Percentiles rank a stretch among this genome's conserved stretches.
phyloP scores from a whole-genome alignment of 805 yeast species.

The Candida verbasci region DNA sequence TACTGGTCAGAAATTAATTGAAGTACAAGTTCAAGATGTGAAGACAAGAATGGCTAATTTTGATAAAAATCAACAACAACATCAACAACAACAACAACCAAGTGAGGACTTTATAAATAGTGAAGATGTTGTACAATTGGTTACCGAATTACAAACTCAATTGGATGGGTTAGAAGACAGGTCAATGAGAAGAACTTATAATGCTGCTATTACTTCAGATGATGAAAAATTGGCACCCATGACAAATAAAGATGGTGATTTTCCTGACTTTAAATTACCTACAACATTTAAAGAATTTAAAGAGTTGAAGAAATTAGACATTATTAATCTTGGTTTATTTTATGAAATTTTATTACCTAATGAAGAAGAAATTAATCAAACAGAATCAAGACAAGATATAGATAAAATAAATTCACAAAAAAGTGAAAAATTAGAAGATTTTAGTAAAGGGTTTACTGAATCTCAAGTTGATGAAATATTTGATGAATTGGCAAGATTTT shows the following conservation, averaged over 20 bases:
- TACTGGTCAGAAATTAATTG: constrained; percentile 77
- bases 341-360: constrained; percentile 75
- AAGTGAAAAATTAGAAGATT: constrained; percentile 1
- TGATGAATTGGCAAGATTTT: constrained; percentile 62
- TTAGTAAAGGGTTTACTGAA: constrained; percentile 14
- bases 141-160: constrained; percentile 87
- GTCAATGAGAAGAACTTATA: constrained; percentile 63
- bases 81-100: constrained; percentile 6
- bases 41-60: constrained; percentile 29
- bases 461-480: constrained; percentile 52
- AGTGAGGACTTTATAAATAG: constrained; percentile 62
- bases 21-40: constrained; percentile 59
- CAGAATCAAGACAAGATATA: constrained; percentile 7
- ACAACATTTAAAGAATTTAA: constrained; percentile 50
- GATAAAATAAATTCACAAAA: constrained; percentile 1
- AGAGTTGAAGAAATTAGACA: constrained; percentile 37
- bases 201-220: constrained; percentile 39
- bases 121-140: constrained; percentile 82
- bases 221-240: constrained; percentile 52
- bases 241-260: constrained; percentile 75
- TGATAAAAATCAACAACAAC: constrained; percentile 10
- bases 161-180: constrained; percentile 75
- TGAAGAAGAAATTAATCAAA: constrained; percentile 29
- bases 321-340: constrained; percentile 59
- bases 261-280: constrained; percentile 60